Evolutionary conservation across 2,329 filamentous ascomycete species (phyloP).

Genomic region (Aspergillus sergii): DNA sequence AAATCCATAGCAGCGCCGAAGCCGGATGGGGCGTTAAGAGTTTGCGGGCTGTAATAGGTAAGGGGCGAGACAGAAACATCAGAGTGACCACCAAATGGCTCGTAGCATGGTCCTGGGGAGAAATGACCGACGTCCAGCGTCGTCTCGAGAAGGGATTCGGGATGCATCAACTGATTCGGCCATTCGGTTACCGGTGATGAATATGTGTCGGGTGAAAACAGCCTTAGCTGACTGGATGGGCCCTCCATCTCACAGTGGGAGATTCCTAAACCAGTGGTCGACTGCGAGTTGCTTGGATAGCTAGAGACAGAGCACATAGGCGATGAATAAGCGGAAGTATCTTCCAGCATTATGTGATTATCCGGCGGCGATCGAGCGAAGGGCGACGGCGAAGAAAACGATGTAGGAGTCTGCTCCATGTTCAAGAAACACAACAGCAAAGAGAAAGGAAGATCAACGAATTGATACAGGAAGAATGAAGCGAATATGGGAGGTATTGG

Average conservation of each 20-base stretch:
- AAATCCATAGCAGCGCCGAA: conserved; percentile 27
- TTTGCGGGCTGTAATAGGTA: conserved; percentile 26
- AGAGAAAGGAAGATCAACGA: background rate
- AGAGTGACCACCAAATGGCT: conserved; percentile 24
- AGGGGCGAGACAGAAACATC: conserved; percentile 28
- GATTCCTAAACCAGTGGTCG: conserved; percentile 35
- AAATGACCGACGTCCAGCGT: conserved; percentile 26
- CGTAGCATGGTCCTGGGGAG: conserved; percentile 25
- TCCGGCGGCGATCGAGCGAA: conserved; percentile 12
- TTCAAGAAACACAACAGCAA: conserved; percentile 2
- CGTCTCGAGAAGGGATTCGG: conserved; percentile 24
- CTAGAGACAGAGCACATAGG: conserved; percentile 18
- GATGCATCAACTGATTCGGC: conserved; percentile 24
- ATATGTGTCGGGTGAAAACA: conserved; percentile 24
- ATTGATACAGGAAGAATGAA: background rate
- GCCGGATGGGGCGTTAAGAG: conserved; percentile 27
- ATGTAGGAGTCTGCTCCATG: conserved; percentile 29
- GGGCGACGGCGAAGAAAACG: conserved; percentile 24
- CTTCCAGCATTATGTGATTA: conserved; percentile 20
- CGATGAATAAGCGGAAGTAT: conserved; percentile 27
- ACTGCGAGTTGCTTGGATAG: conserved; percentile 21
- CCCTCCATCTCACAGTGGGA: conserved; percentile 29
- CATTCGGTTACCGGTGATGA: conserved; percentile 25
- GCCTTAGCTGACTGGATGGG: conserved; percentile 22
- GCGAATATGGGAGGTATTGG: background rate